Base-by-base conservation (phyloP, 2,329 filamentous ascomycete genomes). In the Eutypella sp. region DNA sequence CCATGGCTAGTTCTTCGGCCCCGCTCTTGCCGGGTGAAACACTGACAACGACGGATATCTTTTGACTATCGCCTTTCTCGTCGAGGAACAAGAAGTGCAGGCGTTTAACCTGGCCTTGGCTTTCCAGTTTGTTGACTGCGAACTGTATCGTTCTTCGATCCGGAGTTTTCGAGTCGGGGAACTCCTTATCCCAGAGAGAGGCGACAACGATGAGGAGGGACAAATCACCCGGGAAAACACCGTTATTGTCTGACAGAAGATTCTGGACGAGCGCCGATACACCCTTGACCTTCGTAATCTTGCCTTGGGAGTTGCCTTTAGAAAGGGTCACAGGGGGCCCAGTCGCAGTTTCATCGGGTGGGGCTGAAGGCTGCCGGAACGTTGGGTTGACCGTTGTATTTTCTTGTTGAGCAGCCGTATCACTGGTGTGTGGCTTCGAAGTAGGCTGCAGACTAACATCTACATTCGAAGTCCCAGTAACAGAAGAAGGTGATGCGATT, bases 201-300 rank as follows among this genome's bases (percentile, higher is more conserved):
- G 68, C 64, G 4, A 78, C 56, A 2, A 72, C 71, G 46, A 72
- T 69, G 63, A 74, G 78, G 4, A 81, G 59, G 3, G 73, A 64
- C 34, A 70, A 67, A 20, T 74, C 74, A 15, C 74, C 73, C 2
- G 78, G 74, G 38, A 81, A 74, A 1, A 74, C 72, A 0, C 76
- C 76, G 2, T 57, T 57, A 38, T 67, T 71, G 22, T 59, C 57
- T 34, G 64, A 58, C 11, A 76, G 59, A 9, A 75, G 60, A 47
- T 71, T 66, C 11, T 63, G 52, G 37, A 74, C 63, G 40, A 74
- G 68, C 40, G 68, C 64, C n/a, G 59, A 59, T 3, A 64, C 60
- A 31, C 69, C 67, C 6, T 63, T 57, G n/a, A n/a, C 9, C 50
- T 58, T 41, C 62, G 57, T 5, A 62, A 54, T 25, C 62, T 56